A percentile compares a stretch with the other conserved stretches of the same genome.
phyloP scores from a whole-genome alignment of 2,329 filamentous ascomycete species.

The Myriosclerotinia scirpicola region DNA sequence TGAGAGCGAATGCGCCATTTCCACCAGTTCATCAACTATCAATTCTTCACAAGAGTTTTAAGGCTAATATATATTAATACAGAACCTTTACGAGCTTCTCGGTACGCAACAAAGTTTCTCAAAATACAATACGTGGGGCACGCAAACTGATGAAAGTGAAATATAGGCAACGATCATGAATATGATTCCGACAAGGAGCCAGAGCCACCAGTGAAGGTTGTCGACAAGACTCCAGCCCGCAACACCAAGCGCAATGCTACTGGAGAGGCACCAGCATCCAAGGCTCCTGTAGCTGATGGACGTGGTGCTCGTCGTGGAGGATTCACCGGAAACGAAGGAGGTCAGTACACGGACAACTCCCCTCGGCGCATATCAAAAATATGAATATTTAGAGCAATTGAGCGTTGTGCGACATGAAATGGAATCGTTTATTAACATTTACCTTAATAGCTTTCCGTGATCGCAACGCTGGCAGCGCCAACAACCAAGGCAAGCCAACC shows the following conservation, averaged over 20 bases:
- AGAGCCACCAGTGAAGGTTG: conserved; percentile 79
- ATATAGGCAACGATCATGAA: conserved; percentile 58
- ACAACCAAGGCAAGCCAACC: conserved; percentile 78
- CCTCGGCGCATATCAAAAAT: neutral
- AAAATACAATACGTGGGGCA: conserved; percentile 31
- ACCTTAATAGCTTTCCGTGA: conserved; percentile 75
- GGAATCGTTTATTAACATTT: conserved; percentile 24
- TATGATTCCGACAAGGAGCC: conserved; percentile 69
- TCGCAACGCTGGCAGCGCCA: conserved; percentile 74
- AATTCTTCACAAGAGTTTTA: conserved; percentile 27
- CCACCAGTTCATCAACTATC: conserved; percentile 13
- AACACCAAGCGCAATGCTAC: conserved; percentile 81
- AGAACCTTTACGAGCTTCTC: conserved; percentile 99
- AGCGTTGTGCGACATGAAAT: neutral
- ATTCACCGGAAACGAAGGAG: conserved; percentile 78
- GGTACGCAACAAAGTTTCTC: conserved; percentile 59
- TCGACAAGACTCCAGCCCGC: conserved; percentile 79
- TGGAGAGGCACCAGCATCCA: conserved; percentile 61
- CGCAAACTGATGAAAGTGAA: conserved; percentile 37
- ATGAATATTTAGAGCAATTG: neutral
- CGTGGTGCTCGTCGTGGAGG: conserved; percentile 49
- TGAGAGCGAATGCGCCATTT: conserved; percentile 25
- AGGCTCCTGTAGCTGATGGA: conserved; percentile 33
- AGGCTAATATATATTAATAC: conserved; percentile 44
- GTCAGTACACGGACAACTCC: conserved; percentile 58